These are phyloP conservation scores for Pyrus pyrifolia DNA, from an alignment of 306 rosid genomes.

Conservation along the genomic window DNA sequence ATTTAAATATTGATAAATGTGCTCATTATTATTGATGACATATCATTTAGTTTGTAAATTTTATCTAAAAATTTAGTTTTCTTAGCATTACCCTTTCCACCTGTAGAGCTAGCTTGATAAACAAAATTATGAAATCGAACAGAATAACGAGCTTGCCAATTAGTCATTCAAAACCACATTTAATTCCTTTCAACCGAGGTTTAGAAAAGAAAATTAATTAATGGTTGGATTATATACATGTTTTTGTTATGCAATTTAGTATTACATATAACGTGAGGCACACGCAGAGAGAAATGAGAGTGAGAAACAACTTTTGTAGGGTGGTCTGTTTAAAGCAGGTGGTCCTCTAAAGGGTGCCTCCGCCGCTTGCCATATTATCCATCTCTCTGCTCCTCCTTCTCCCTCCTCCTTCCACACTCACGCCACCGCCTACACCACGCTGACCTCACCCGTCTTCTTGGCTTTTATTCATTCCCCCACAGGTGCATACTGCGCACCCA, in stretches of 20 bases:
- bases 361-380: slow-evolving; percentile 53
- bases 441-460: slow-evolving; percentile 19
- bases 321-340: slow-evolving; percentile 37
- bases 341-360: slow-evolving; percentile 49
- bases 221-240: not conserved
- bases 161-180: not conserved
- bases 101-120: no score
- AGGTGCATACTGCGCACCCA: not conserved
- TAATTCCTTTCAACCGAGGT: not conserved
- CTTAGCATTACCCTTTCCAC: no score
- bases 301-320: slow-evolving; percentile 17
- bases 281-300: slow-evolving; percentile 25
- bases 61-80: no score
- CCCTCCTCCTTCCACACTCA: not conserved
- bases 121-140: no score
- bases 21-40: no score
- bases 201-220: not conserved
- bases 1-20: no score
- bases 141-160: no score
- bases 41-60: no score
- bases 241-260: not conserved
- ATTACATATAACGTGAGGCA: not conserved
- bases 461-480: no score
- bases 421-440: slow-evolving; percentile 23
- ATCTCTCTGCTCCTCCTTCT: not conserved